Evolutionary conservation across 202 grass and related monocot species (phyloP).

Genomic region (Schoenoplectus triqueter): DNA sequence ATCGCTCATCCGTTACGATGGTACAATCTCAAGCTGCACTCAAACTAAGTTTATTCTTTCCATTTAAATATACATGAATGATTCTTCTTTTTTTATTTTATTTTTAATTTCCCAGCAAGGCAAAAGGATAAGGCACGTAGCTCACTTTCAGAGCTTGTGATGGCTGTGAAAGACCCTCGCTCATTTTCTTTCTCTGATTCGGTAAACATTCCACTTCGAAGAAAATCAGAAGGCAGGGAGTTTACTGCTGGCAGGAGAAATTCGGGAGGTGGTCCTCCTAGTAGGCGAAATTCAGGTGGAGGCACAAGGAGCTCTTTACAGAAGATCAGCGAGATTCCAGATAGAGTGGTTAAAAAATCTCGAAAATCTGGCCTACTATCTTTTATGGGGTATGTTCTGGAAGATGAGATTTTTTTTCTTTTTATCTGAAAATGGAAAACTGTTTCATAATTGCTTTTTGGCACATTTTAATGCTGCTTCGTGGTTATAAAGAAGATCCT

Average conservation of each 20-base stretch:
- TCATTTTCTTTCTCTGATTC: conserved; percentile 61
- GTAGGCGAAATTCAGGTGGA: conserved; percentile 47
- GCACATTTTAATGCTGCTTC: not conserved
- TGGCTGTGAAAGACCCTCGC: conserved; percentile 71
- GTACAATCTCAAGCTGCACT: conserved; percentile 43
- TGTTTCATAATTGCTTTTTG: not conserved
- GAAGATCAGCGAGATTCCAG: conserved; percentile 73
- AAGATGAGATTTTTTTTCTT: conserved; percentile 19
- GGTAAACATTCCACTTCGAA: conserved; percentile 50
- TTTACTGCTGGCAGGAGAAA: conserved; percentile 53
- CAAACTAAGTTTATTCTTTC: conserved; percentile 4
- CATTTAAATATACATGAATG: not conserved
- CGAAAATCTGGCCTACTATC: conserved; percentile 70
- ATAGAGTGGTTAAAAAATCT: conserved; percentile 51
- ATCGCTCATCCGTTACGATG: conserved; percentile 89
- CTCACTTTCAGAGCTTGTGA: conserved; percentile 80
- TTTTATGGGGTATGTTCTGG: conserved; percentile 69
- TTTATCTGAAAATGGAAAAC: not conserved
- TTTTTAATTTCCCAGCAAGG: conserved; percentile 51
- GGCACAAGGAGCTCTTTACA: conserved; percentile 67
- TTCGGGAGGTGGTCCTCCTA: conserved; percentile 54
- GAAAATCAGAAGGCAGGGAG: conserved; percentile 62
- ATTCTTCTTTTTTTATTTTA: not conserved
- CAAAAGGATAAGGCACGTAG: conserved; percentile 83
- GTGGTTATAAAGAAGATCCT: not conserved